Evolutionary conservation across 1,284 basidiomycete genomes (phyloP).

Genomic region (Pholiota adiposa): DNA sequence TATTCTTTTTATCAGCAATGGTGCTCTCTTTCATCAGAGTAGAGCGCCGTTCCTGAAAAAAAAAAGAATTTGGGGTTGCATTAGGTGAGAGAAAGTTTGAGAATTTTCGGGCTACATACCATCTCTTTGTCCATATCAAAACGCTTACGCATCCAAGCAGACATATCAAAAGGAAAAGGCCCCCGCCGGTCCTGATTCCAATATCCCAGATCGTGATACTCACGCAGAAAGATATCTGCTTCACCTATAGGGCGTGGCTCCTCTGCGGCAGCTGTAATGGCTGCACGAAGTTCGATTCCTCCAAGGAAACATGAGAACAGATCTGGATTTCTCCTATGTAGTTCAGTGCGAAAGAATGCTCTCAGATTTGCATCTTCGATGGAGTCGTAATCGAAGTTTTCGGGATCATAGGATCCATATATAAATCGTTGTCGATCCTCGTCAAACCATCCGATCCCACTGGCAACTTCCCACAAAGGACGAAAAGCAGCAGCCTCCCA

Average conservation of each 20-base stretch:
- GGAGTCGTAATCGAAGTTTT: conserved; percentile 14
- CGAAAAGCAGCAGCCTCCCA: conserved; percentile 16
- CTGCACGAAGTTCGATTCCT: conserved; percentile 15
- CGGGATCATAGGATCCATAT: conserved; percentile 7
- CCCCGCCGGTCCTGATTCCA: conserved; percentile 17
- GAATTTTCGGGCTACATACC: too few species aligned
- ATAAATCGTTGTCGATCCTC: conserved; percentile 10
- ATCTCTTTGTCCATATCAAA: conserved; percentile 1
- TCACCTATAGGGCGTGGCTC: conserved; percentile 8
- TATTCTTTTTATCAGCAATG: too few species aligned
- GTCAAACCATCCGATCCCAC: conserved; percentile 14
- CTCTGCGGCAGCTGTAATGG: conserved; percentile 12
- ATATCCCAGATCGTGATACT: conserved; percentile 14
- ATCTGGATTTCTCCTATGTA: conserved; percentile 13
- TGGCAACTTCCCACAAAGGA: conserved; percentile 3
- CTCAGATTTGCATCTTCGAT: conserved; percentile 10
- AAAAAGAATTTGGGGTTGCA: too few species aligned
- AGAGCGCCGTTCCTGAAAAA: too few species aligned
- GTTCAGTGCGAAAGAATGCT: conserved; percentile 16
- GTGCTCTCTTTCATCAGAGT: too few species aligned
- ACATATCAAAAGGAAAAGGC: conserved; percentile 16
- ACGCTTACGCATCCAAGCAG: conserved; percentile 9
- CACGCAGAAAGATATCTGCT: conserved; percentile 11
- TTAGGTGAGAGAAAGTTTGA: too few species aligned
- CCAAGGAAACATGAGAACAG: conserved; percentile 14